These are phyloP conservation scores for Taphrina sp. DNA, from an alignment of 1,139 yeast genomes.

Conservation along the genomic window DNA sequence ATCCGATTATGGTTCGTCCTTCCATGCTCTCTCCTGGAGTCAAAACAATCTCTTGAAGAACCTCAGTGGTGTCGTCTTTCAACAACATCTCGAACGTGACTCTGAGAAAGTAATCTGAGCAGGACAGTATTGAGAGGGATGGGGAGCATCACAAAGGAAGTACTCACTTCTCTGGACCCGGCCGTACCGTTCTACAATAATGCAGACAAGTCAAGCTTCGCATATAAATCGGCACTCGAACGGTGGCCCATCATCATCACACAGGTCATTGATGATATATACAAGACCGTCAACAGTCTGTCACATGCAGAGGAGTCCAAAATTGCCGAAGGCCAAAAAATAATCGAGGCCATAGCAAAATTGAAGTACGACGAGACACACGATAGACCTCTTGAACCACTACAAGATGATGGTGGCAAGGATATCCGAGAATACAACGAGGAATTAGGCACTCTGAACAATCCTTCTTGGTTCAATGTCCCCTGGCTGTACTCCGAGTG, in stretches of 20 bases:
- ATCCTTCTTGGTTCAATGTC: constrained; percentile 71
- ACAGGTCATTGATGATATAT: constrained; percentile 64
- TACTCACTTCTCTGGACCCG: constrained; percentile 14
- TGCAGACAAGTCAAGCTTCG: constrained; percentile 74
- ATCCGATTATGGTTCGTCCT: too few relatives aligned
- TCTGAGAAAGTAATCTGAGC: background rate
- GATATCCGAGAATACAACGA: constrained; percentile 45
- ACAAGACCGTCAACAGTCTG: constrained; percentile 41
- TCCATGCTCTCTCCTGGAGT: too few relatives aligned
- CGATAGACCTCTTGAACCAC: constrained; percentile 39
- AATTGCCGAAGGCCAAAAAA: constrained; percentile 44
- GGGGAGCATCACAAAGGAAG: constrained; percentile 3
- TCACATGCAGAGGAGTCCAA: constrained; percentile 33
- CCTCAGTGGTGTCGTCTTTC: too few relatives aligned
- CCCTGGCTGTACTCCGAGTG: constrained; percentile 93
- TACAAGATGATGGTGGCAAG: constrained; percentile 37
- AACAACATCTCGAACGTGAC: background rate
- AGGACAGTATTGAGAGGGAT: background rate
- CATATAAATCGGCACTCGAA: constrained; percentile 68
- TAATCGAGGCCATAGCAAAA: constrained; percentile 45
- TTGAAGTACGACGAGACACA: constrained; percentile 44
- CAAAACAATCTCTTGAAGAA: too few relatives aligned
- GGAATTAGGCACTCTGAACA: constrained; percentile 49
- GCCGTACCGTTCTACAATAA: constrained; percentile 47
- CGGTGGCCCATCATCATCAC: constrained; percentile 82